A percentile compares a stretch with the other conserved stretches of the same genome.
These are phyloP conservation scores for Beta vulgaris DNA, from an alignment of 148 eudicot species.

Conservation along the genomic window DNA sequence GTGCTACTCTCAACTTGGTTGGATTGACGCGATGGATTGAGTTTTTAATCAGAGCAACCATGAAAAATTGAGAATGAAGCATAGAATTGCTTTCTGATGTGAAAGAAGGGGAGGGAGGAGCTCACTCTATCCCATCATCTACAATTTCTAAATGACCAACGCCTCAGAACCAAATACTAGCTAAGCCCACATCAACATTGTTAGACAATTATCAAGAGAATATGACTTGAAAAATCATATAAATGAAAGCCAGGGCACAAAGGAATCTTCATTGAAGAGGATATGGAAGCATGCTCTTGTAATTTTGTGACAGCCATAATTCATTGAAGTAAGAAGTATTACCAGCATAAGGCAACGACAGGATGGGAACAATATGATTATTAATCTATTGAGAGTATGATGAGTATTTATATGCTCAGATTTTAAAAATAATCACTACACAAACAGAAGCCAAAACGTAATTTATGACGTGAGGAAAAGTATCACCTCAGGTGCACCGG, in stretches of 20 bases:
- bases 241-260: neutral
- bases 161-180: neutral
- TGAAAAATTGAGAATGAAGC: too few species aligned
- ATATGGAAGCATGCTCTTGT: neutral
- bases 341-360: neutral
- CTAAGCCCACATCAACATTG: neutral
- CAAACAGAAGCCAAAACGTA: neutral
- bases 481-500: constrained; percentile 24
- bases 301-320: neutral
- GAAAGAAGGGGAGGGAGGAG: too few species aligned
- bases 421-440: neutral
- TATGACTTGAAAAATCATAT: neutral
- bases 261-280: neutral
- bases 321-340: neutral
- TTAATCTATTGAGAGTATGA: neutral
- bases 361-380: too few species aligned
- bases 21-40: too few species aligned
- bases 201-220: neutral
- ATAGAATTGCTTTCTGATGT: too few species aligned
- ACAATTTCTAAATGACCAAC: too few species aligned
- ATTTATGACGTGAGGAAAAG: neutral
- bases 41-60: too few species aligned
- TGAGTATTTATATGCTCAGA: neutral
- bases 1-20: too few species aligned
- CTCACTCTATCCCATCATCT: too few species aligned